Conservation (phyloP, 441 rosid genomes). For the Erodium moschatum region DNA sequence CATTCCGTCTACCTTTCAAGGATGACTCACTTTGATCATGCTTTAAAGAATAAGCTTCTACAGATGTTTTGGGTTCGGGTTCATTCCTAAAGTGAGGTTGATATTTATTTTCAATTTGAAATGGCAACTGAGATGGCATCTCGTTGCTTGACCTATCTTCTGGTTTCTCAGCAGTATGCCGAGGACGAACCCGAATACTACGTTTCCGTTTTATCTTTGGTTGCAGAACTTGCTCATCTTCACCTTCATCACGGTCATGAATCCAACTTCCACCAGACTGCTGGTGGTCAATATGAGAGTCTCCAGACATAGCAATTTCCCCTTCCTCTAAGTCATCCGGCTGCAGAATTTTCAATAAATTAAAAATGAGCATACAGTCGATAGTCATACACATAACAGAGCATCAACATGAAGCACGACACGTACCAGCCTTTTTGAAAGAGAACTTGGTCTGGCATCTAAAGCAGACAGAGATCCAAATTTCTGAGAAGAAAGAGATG, state of each 20-base stretch:
- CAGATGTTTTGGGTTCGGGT: slow-evolving; percentile 34
- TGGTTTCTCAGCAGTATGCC: slow-evolving; percentile 57
- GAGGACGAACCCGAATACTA: slow-evolving; percentile 85
- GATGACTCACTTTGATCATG: slow-evolving; percentile 67
- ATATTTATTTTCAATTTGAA: slow-evolving; percentile 52
- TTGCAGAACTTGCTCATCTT: slow-evolving; percentile 95
- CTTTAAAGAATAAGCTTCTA: slow-evolving; percentile 41
- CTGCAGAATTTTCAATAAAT: slow-evolving; percentile 37
- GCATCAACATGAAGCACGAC: slow-evolving; percentile 21
- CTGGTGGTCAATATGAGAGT: slow-evolving; percentile 81
- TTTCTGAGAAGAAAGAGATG: slow-evolving; percentile 71
- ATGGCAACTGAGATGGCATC: slow-evolving; percentile 32
- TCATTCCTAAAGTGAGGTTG: slow-evolving; percentile 55
- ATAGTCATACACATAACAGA: slow-evolving; percentile 12
- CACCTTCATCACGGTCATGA: slow-evolving; percentile 91
- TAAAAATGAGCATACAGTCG: slow-evolving; percentile 16
- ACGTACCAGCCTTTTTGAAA: slow-evolving; percentile 69
- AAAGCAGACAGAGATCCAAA: slow-evolving; percentile 95
- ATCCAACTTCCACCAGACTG: slow-evolving; percentile 96
- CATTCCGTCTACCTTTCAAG: slow-evolving; percentile 47
- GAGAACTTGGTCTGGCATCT: slow-evolving; percentile 84
- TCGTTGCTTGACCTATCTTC: slow-evolving; percentile 52
- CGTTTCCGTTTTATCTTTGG: slow-evolving; percentile 94
- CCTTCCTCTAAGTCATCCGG: slow-evolving; percentile 94
- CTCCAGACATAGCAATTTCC: slow-evolving; percentile 87